Evolutionary conservation across 176 grass and related monocot species (phyloP).

Genomic region (Zoysia japonica): DNA sequence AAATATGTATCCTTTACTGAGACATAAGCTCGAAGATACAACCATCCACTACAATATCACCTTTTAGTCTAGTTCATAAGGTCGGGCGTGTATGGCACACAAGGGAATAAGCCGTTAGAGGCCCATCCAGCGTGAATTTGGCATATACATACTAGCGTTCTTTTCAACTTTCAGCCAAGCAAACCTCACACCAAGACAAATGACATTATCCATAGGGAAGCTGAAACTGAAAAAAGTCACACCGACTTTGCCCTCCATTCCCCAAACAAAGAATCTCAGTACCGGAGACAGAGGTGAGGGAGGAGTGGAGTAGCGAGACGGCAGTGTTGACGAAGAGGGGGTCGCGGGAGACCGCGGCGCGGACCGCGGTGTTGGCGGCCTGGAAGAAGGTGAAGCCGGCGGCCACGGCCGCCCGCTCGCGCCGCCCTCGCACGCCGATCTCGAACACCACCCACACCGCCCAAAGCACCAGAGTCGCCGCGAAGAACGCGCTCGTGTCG

Average conservation of each 20-base stretch:
- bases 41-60: background rate
- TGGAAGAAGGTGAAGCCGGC: slow-evolving; percentile 90
- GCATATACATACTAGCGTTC: background rate
- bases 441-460: slow-evolving; percentile 68
- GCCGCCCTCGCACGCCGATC: slow-evolving; percentile 57
- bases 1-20: background rate
- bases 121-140: background rate
- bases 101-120: background rate
- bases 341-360: slow-evolving; percentile 63
- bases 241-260: background rate
- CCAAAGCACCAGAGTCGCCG: slow-evolving; percentile 80
- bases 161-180: background rate
- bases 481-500: slow-evolving; percentile 63
- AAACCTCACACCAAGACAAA: slow-evolving; percentile 25
- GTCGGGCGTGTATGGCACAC: background rate
- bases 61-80: background rate
- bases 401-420: slow-evolving; percentile 59
- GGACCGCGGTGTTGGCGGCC: slow-evolving; percentile 66
- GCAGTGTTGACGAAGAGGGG: slow-evolving; percentile 91
- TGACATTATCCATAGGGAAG: background rate
- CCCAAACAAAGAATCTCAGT: background rate
- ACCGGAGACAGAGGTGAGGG: slow-evolving; percentile 77
- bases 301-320: slow-evolving; percentile 87
- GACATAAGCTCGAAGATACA: background rate
- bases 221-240: slow-evolving; percentile 7